These are phyloP conservation scores for Furcasterigmium sp. DNA, from an alignment of 2,329 filamentous ascomycete species.

Conservation along the genomic window DNA sequence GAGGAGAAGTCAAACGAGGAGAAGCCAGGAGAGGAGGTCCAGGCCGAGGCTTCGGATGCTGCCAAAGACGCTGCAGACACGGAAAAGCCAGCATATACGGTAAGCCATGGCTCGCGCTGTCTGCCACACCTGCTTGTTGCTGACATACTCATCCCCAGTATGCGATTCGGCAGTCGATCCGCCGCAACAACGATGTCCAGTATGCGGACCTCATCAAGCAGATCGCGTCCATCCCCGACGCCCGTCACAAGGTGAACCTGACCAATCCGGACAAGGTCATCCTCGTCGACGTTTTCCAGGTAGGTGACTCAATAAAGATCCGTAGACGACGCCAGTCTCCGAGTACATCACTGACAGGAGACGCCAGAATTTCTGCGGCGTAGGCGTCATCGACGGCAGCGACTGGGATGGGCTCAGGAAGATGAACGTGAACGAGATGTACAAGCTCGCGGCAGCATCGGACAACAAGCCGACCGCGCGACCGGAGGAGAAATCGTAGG, in stretches of 20 bases:
- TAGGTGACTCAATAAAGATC: conserved; percentile 34
- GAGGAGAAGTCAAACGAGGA: conserved; percentile 13
- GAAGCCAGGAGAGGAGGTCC: neutral
- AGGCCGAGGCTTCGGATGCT: neutral
- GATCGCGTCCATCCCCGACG: conserved; percentile 60
- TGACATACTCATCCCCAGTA: conserved; percentile 47
- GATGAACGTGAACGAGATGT: conserved; percentile 74
- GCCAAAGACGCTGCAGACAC: conserved; percentile 7
- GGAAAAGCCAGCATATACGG: conserved; percentile 28
- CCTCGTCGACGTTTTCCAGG: conserved; percentile 76
- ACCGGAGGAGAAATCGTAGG: neutral
- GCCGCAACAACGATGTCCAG: conserved; percentile 65
- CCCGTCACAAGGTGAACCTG: conserved; percentile 72
- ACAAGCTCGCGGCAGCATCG: conserved; percentile 28
- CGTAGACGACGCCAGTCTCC: too few relatives aligned
- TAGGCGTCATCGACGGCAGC: conserved; percentile 67
- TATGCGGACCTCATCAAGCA: conserved; percentile 66
- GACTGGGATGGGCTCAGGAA: conserved; percentile 71
- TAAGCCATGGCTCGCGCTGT: conserved; percentile 21
- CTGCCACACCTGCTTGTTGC: too few relatives aligned
- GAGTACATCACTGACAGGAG: conserved; percentile 1
- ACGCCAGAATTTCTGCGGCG: conserved; percentile 65
- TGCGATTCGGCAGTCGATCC: conserved; percentile 75
- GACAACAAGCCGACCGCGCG: neutral
- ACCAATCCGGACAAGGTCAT: conserved; percentile 72